Base-by-base conservation (phyloP, 139 green algal genomes). In the Yamagishiella unicocca region DNA sequence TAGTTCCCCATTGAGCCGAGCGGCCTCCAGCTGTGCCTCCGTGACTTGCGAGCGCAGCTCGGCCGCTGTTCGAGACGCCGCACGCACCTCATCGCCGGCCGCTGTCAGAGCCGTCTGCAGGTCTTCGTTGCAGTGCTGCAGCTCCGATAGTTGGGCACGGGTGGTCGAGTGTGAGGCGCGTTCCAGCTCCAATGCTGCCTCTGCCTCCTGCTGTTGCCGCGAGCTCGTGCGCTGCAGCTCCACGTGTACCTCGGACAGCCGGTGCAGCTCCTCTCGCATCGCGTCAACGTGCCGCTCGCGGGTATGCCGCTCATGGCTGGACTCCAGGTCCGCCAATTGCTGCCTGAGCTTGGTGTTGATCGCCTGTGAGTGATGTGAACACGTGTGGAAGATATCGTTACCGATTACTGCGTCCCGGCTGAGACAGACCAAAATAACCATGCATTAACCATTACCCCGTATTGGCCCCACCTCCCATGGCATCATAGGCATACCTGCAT, bases 331-430 rank as follows among this genome's bases (percentile, higher is more conserved):
- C 0, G 79, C 79, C 61, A 85, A 29, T 43, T 62, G 42, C 79
- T 85, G 79, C 38, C 58, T 33, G 9, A 85, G 79, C 79, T 45
- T 31, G 79, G 75, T 85, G 79, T 85, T 85, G 43, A 62, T 66
- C 17, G 79, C 79, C 77, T 84, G 76, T 9, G 2, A 54, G 37
- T n/a, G 14, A 6, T 68, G 58, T 12, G 50, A 17, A 61, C 50
- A 61, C 17, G 50, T 12, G 50, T 61, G 50, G 50, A 25, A 22
- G 58, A 22, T 33, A n/a, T 35, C n/a, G 19, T 33, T 6, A n/a
- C n/a, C n/a, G n/a, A n/a, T n/a, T n/a, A n/a, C n/a, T n/a, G n/a
- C n/a, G n/a, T n/a, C n/a, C n/a, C n/a, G n/a, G n/a, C n/a, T n/a
- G n/a, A n/a, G n/a, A n/a, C n/a, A n/a, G n/a, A n/a, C n/a, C n/a